Evolutionary conservation across 352 stramenopile species (phyloP), one percentile per base, ranked within the genome.

Genomic region (Pythium phragmiticola): DNA sequence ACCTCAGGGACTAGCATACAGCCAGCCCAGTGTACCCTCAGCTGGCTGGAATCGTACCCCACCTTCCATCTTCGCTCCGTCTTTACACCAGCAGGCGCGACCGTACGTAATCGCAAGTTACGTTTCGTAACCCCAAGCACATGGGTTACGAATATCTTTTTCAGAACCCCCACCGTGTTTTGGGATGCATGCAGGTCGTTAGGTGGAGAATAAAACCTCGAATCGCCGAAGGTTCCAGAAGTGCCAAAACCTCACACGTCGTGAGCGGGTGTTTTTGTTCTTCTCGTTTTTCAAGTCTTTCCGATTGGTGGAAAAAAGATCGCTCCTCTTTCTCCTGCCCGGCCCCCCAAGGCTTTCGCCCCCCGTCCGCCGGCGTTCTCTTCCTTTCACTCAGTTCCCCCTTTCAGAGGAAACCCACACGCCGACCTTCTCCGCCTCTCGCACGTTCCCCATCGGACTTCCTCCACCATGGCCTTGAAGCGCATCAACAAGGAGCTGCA

Each of bases 401-500:
- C 56, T 68, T 68, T 67, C 42, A 70, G 65, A 62, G 63, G 65
- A 63, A 66, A 64, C 57, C 57, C 65, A 64, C 62, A 63, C 54
- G 54, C 21, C 45, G 28, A 37, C 30, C 36, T 21, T 47, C 30
- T 16, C 42, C 7, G 28, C 7, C 41, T 7, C 39, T 21, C 34
- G 2, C 34, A 39, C 34, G 34, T 9, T 13, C 34, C 34, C 26
- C 26, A 30, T 14, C 17, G 34, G 37, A 49, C 17, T 17, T 36
- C 6, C 21, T 17, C 5, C 63, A 62, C 58, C 26, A 98, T 98
- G 92, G 92, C 93, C 70, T 71, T 98, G 45, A 98, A 98, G 78
- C 87, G 94, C 67, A 97, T 98, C 68, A 98, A 98, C 80, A 98
- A 98, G 78, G 95, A 98, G 73, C 80, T 98, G 60, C 84, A 96